Base-by-base conservation (phyloP, 2,329 filamentous ascomycete species). In the Pseudovirgaria hyperparasitica region DNA sequence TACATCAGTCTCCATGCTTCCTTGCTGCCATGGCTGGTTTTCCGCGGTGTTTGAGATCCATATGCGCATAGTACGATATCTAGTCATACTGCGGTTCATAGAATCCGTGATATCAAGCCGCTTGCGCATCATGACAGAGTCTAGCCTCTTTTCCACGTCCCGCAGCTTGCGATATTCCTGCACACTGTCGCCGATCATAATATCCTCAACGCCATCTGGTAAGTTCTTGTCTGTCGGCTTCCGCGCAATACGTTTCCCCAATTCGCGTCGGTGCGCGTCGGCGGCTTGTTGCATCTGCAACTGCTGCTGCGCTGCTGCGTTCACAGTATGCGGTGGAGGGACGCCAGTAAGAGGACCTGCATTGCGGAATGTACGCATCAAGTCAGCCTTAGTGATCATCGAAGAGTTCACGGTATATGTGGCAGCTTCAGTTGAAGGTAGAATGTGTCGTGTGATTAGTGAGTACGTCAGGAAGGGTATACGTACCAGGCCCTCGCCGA, bases 11-110 rank as follows among this genome's bases (percentile, higher is more conserved):
- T 76, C 76, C 33, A 78, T 62, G 21, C 63, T 64, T 41, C 66
- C 71, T 20, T 65, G 68, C 57, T 98, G 90, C 90, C 90, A 96
- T 17, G 80, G 76, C 57, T 98, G 90, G 46, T 90, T 82, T 53
- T 94, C 84, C 18, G 78, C 84, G 1, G 85, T 93, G 55, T 98
- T 98, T 45, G 76, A 86, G 44, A 98, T 76, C 85, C 85, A 96
- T 37, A 98, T 71, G 35, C 87, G 79, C 54, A 98, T 65, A 3
- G 84, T 92, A 47, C 78, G 81, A 54, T 77, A 79, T 39, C 81
- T 72, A 33, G 73, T 65, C 34, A 76, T 77, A 37, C 77, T 72
- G 39, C 78, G 73, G 49, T 72, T 80, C 28, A 82, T 71, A 22
- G 74, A 76, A 50, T 96, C 87, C 36, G 82, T 72, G 36, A 94